Conservation (phyloP, 768 basidiomycete species). For the Mycena maculata region DNA sequence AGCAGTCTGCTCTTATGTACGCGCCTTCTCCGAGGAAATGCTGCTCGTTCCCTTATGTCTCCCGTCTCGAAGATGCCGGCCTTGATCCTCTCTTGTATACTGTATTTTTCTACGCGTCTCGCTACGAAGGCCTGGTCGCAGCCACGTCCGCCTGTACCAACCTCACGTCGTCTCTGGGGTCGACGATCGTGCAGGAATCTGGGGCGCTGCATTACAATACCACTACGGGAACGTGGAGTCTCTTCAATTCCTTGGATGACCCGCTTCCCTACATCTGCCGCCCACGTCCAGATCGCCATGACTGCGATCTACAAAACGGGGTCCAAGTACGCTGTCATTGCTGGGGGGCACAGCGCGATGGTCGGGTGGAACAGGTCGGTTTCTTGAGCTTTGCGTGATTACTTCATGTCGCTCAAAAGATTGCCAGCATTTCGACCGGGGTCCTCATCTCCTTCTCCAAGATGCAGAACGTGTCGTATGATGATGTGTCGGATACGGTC, state of each 20-base stretch:
- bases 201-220: slow-evolving; percentile 29
- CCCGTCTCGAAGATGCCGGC: neutral
- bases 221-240: slow-evolving; percentile 44
- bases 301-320: slow-evolving; percentile 47
- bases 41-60: neutral
- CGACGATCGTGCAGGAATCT: slow-evolving; percentile 16
- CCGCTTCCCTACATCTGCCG: slow-evolving; percentile 46
- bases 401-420: neutral
- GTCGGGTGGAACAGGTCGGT: slow-evolving; percentile 57
- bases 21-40: too few species aligned
- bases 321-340: slow-evolving; percentile 55
- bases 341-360: slow-evolving; percentile 56
- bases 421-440: slow-evolving; percentile 49
- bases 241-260: slow-evolving; percentile 47
- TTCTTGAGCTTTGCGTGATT: slow-evolving; percentile 4
- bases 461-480: slow-evolving; percentile 47
- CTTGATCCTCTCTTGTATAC: neutral
- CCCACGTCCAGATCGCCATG: slow-evolving; percentile 54
- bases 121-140: neutral
- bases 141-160: neutral
- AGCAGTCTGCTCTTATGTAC: too few species aligned
- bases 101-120: neutral
- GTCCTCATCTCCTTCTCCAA: slow-evolving; percentile 52
- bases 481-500: slow-evolving; percentile 48
- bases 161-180: neutral